phyloP scores from a whole-genome alignment of 2,329 filamentous ascomycete species.

The Aquanectria penicillioides region DNA sequence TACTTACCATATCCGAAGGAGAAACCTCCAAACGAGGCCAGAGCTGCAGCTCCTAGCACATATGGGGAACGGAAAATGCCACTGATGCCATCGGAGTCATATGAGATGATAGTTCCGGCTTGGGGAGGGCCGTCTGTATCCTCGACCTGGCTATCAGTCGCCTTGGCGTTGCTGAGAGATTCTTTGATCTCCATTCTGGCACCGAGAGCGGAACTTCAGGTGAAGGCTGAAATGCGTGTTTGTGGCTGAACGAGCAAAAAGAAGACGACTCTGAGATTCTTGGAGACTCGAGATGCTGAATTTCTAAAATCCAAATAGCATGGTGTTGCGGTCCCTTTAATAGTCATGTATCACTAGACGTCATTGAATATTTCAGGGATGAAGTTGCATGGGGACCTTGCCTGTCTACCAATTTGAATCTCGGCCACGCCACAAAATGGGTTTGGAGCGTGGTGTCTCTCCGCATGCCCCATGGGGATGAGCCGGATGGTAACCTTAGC shows the following conservation, averaged over 20 bases:
- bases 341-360: background rate
- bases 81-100: slow-evolving; percentile 23
- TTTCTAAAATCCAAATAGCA: background rate
- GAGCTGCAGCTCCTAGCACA: slow-evolving; percentile 53
- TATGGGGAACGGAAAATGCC: slow-evolving; percentile 55
- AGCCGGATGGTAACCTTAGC: background rate
- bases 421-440: slow-evolving; percentile 11
- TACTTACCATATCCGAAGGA: slow-evolving; percentile 28
- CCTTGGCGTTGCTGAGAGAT: slow-evolving; percentile 12
- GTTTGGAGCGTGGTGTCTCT: background rate
- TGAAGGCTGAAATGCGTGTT: too few relatives aligned
- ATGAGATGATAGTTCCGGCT: slow-evolving; percentile 17
- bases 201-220: too few relatives aligned
- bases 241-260: too few relatives aligned
- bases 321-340: slow-evolving; percentile 14
- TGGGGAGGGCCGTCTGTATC: slow-evolving; percentile 10
- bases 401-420: background rate
- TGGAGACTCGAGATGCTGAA: background rate
- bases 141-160: slow-evolving; percentile 24
- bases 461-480: slow-evolving; percentile 1
- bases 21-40: slow-evolving; percentile 49
- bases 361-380: background rate
- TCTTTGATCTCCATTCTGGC: slow-evolving; percentile 29
- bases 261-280: background rate
- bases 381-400: background rate